Percentiles rank a stretch among this genome's conserved stretches.
These are phyloP conservation scores for Nakaseomyces bracarensis DNA, from an alignment of 1,139 yeast species.

Conservation along the genomic window DNA sequence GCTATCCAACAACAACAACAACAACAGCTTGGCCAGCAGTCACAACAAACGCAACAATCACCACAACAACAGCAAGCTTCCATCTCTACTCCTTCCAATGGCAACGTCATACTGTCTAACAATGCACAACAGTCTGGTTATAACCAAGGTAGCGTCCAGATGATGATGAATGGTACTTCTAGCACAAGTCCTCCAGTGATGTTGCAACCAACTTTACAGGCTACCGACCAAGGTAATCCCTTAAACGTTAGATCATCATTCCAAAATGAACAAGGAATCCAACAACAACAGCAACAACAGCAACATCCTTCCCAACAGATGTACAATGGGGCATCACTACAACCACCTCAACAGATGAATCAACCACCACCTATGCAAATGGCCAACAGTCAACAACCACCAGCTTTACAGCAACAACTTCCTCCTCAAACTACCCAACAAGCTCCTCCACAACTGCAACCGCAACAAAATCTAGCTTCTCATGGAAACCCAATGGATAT, in stretches of 20 bases:
- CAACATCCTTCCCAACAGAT: conserved; percentile 18
- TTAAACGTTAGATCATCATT: conserved; percentile 22
- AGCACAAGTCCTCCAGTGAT: conserved; percentile 23
- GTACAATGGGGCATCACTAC: conserved; percentile 18
- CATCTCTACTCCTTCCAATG: conserved; percentile 16
- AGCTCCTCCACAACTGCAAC: conserved; percentile 15
- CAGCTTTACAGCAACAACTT: conserved; percentile 7
- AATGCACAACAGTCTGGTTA: conserved; percentile 3
- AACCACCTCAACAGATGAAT: conserved; percentile 13
- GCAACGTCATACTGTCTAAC: conserved; percentile 6
- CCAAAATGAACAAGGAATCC: conserved; percentile 13
- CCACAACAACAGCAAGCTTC: conserved; percentile 12
- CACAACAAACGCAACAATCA: conserved; percentile 16
- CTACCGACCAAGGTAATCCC: conserved; percentile 27
- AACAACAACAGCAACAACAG: conserved; percentile 17
- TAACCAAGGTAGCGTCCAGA: conserved; percentile 6
- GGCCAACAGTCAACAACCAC: conserved; percentile 6
- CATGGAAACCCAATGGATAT: conserved; percentile 7
- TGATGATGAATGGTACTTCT: conserved; percentile 7
- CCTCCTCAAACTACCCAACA: conserved; percentile 8
- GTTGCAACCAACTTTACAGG: conserved; percentile 30
- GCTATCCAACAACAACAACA: conserved; percentile 23
- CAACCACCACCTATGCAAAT: conserved; percentile 6
- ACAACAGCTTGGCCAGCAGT: conserved; percentile 22
- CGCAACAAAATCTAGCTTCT: conserved; percentile 12